phyloP scores from a whole-genome alignment of 2,329 filamentous ascomycete genomes.

The Aspergillus arachidicola region DNA sequence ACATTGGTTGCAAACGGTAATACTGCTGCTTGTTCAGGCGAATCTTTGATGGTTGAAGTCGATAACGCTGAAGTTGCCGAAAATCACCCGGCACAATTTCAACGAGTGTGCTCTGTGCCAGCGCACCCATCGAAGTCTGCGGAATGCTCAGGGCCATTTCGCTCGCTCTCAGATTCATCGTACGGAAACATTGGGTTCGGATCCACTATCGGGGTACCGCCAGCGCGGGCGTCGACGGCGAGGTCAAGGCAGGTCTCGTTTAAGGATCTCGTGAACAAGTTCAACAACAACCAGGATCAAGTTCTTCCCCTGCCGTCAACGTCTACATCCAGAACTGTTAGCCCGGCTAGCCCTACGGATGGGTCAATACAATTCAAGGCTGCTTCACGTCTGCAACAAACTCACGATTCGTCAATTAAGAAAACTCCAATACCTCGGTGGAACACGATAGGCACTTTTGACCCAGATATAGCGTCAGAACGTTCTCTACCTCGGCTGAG shows the following conservation, averaged over 20 bases:
- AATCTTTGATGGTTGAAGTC: slow-evolving; percentile 23
- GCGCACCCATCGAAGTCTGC: slow-evolving; percentile 28
- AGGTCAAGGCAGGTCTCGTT: slow-evolving; percentile 66
- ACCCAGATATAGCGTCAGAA: slow-evolving; percentile 9
- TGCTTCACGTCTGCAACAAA: slow-evolving; percentile 28
- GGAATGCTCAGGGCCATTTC: slow-evolving; percentile 28
- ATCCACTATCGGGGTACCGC: slow-evolving; percentile 21
- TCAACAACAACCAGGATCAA: slow-evolving; percentile 65
- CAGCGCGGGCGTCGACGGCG: slow-evolving; percentile 17
- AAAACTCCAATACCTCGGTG: slow-evolving; percentile 19
- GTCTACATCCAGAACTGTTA: slow-evolving; percentile 40
- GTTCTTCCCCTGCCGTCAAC: slow-evolving; percentile 45
- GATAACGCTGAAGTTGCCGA: slow-evolving; percentile 26
- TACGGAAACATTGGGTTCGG: slow-evolving; percentile 21
- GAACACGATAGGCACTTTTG: slow-evolving; percentile 21
- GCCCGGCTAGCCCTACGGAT: slow-evolving; percentile 34
- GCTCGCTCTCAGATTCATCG: slow-evolving; percentile 37
- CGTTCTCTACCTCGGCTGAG: slow-evolving; percentile 7
- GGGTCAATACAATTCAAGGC: slow-evolving; percentile 31
- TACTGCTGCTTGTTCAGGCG: slow-evolving; percentile 18
- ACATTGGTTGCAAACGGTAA: slow-evolving; percentile 34
- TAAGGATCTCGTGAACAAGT: slow-evolving; percentile 77
- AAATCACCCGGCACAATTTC: slow-evolving; percentile 16
- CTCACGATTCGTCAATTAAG: slow-evolving; percentile 19
- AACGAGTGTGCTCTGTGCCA: slow-evolving; percentile 30